These are phyloP conservation scores for Smithsoniella earleae DNA, from an alignment of 163 green algal species.

Conservation along the genomic window DNA sequence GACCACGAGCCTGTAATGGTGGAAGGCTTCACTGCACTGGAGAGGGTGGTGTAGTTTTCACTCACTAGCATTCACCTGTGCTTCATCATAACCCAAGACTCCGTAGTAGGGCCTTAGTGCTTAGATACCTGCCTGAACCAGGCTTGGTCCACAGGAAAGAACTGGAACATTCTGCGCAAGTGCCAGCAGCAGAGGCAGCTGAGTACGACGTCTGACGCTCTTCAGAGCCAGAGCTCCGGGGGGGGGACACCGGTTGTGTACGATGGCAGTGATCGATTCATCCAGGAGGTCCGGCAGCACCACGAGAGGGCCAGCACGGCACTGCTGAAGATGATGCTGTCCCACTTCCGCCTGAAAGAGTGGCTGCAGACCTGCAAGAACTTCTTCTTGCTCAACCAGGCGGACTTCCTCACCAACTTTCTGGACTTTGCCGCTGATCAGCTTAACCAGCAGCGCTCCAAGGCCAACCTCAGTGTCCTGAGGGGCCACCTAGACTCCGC, in stretches of 20 bases:
- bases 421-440: slow-evolving; percentile 4
- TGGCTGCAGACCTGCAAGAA: slow-evolving; percentile 29
- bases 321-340: slow-evolving; percentile 21
- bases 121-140: too few species aligned
- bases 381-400: slow-evolving; percentile 23
- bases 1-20: too few species aligned
- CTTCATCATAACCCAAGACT: too few species aligned
- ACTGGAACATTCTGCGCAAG: slow-evolving; percentile 27
- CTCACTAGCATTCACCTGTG: too few species aligned
- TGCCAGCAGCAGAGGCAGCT: slow-evolving; percentile 14
- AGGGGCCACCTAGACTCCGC: background rate
- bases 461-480: background rate
- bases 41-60: too few species aligned
- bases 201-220: too few species aligned
- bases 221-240: background rate
- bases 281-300: slow-evolving; percentile 15
- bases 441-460: background rate
- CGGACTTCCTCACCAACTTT: slow-evolving; percentile 29
- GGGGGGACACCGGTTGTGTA: background rate
- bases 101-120: too few species aligned
- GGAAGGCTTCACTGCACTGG: too few species aligned
- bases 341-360: slow-evolving; percentile 2
- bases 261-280: background rate
- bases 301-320: slow-evolving; percentile 2
- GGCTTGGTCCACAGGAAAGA: slow-evolving; percentile 25